Conservation (phyloP, 1,284 basidiomycete species). For the Leccinum variabile region DNA sequence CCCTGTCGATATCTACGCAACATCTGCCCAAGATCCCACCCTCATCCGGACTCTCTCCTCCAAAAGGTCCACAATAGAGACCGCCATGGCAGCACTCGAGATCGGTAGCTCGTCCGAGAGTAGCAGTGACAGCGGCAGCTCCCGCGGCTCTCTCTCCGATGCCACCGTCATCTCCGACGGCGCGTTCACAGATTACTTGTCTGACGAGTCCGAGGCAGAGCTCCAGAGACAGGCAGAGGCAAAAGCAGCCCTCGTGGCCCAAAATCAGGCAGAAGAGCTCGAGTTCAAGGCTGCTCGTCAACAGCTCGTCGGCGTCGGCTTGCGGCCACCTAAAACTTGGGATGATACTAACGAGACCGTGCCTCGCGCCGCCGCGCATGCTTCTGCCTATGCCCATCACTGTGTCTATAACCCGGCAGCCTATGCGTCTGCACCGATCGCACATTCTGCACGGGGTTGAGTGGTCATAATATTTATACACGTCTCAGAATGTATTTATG, state of each 20-base stretch:
- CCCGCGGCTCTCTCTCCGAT: slow-evolving; percentile 57
- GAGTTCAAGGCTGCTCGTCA: slow-evolving; percentile 77
- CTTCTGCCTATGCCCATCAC: slow-evolving; percentile 31
- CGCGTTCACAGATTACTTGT: slow-evolving; percentile 80
- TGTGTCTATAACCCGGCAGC: slow-evolving; percentile 30
- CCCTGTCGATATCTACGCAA: slow-evolving; percentile 19
- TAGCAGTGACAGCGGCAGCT: slow-evolving; percentile 58
- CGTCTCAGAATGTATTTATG: slow-evolving; percentile 28
- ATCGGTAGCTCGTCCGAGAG: slow-evolving; percentile 41
- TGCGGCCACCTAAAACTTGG: slow-evolving; percentile 75
- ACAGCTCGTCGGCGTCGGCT: slow-evolving; percentile 67
- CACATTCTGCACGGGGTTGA: slow-evolving; percentile 36
- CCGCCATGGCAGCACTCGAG: slow-evolving; percentile 41
- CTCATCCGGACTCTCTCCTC: slow-evolving; percentile 32
- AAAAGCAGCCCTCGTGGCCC: slow-evolving; percentile 69
- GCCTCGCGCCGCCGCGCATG: slow-evolving; percentile 29
- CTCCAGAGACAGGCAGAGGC: slow-evolving; percentile 78
- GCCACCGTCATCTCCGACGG: slow-evolving; percentile 79
- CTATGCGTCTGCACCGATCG: slow-evolving; percentile 28
- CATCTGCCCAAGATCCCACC: slow-evolving; percentile 26
- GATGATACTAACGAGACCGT: slow-evolving; percentile 53
- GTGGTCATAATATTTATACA: slow-evolving; percentile 25
- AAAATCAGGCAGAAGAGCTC: slow-evolving; percentile 73
- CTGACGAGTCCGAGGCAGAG: slow-evolving; percentile 81
- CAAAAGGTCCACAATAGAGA: slow-evolving; percentile 37